phyloP scores from a whole-genome alignment of 1,284 basidiomycete genomes.

The Stereum hirsutum region DNA sequence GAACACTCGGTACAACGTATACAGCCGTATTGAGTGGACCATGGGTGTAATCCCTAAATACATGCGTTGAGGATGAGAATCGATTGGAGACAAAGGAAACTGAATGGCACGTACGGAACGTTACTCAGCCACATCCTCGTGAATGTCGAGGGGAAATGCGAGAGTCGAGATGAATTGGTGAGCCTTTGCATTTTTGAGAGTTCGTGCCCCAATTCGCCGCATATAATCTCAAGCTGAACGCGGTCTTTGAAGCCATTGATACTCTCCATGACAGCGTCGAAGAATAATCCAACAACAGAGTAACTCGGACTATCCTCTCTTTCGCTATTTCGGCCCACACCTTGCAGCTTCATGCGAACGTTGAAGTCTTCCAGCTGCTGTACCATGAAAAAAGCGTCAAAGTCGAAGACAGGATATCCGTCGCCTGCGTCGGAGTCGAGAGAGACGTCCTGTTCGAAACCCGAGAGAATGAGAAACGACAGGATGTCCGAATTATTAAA shows the following conservation, averaged over 20 bases:
- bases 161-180: constrained; percentile 16
- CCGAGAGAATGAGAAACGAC: no score
- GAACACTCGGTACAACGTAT: constrained; percentile 17
- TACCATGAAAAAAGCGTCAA: no score
- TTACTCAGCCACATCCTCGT: constrained; percentile 23
- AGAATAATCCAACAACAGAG: constrained; percentile 16
- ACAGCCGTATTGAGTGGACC: constrained; percentile 21
- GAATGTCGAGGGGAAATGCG: constrained; percentile 18
- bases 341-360: background rate
- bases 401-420: no score
- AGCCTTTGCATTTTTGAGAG: constrained; percentile 18
- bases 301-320: constrained; percentile 12
- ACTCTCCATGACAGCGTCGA: constrained; percentile 13
- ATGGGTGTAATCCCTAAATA: constrained; percentile 24
- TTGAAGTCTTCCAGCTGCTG: background rate
- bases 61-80: no score
- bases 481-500: no score
- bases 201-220: constrained; percentile 18
- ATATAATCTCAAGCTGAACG: constrained; percentile 14
- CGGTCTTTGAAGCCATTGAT: constrained; percentile 13
- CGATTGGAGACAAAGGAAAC: no score
- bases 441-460: no score
- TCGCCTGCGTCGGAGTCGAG: no score
- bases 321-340: no score
- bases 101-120: constrained; percentile 16